Percentiles rank a stretch among this genome's conserved stretches.
phyloP scores from a whole-genome alignment of 176 grass and related monocot species.

The Saccharum officinarum region DNA sequence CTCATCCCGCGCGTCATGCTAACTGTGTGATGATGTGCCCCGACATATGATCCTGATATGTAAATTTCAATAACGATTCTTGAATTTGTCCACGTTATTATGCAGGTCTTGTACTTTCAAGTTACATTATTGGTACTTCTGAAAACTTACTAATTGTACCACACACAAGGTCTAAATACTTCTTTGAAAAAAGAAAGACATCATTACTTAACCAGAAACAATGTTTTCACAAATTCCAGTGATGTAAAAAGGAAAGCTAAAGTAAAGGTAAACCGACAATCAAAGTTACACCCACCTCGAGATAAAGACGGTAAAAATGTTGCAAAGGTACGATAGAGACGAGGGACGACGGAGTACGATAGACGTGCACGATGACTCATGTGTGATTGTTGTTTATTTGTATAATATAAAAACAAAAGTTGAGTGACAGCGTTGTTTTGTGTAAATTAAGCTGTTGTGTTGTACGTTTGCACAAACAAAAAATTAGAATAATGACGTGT shows the following conservation, averaged over 20 bases:
- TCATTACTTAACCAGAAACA: neutral
- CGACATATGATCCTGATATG: too few species aligned
- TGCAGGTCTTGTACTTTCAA: too few species aligned
- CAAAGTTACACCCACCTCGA: neutral
- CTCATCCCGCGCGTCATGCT: too few species aligned
- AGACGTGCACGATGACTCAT: conserved; percentile 1
- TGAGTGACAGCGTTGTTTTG: neutral
- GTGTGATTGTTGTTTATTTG: neutral
- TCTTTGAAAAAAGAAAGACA: too few species aligned
- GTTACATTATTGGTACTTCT: too few species aligned
- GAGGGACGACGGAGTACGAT: neutral
- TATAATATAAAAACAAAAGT: neutral
- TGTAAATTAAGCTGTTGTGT: neutral
- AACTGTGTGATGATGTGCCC: too few species aligned
- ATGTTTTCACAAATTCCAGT: neutral
- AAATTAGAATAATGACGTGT: neutral
- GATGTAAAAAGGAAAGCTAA: neutral
- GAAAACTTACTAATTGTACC: too few species aligned
- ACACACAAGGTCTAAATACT: too few species aligned
- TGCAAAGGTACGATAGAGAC: neutral
- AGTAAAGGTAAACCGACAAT: neutral
- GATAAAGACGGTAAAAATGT: neutral
- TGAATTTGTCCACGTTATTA: too few species aligned
- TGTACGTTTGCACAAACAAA: neutral
- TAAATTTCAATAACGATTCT: too few species aligned